Evolutionary conservation across 257 asterid species (phyloP).

Genomic region (Parsonsia alboflavescens): DNA sequence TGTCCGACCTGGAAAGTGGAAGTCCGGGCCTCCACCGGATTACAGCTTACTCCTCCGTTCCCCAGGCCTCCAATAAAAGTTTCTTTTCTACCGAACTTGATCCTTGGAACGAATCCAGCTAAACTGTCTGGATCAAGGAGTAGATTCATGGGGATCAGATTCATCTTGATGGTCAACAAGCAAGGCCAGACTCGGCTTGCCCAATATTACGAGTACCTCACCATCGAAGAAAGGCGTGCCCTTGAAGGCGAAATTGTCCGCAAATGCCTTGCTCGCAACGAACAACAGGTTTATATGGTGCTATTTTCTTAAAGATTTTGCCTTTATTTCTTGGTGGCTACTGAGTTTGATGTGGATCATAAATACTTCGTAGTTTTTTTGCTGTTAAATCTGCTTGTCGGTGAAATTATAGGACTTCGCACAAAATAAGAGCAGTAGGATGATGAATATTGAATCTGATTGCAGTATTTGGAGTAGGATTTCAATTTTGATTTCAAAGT

Average conservation of each 20-base stretch:
- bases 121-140: not conserved
- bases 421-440: not conserved
- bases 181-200: constrained; percentile 98
- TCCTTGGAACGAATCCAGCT: not conserved
- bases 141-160: constrained; percentile 75
- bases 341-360: not conserved
- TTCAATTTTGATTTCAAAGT: not conserved
- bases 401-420: not conserved
- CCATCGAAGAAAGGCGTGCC: constrained; percentile 88
- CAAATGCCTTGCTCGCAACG: constrained; percentile 92
- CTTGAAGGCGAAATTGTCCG: constrained; percentile 99
- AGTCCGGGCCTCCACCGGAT: too few relatives aligned
- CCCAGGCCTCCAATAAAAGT: not conserved
- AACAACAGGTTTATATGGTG: constrained; percentile 59
- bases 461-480: not conserved
- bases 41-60: too few relatives aligned
- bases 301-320: not conserved
- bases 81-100: not conserved
- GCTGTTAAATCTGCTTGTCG: not conserved
- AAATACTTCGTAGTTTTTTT: not conserved
- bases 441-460: not conserved
- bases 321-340: not conserved
- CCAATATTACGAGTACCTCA: constrained; percentile 88
- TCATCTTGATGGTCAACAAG: constrained; percentile 94
- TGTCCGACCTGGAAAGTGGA: too few relatives aligned